phyloP scores from a whole-genome alignment of 2,329 filamentous ascomycete genomes.

The Trichoderma atroviride region DNA sequence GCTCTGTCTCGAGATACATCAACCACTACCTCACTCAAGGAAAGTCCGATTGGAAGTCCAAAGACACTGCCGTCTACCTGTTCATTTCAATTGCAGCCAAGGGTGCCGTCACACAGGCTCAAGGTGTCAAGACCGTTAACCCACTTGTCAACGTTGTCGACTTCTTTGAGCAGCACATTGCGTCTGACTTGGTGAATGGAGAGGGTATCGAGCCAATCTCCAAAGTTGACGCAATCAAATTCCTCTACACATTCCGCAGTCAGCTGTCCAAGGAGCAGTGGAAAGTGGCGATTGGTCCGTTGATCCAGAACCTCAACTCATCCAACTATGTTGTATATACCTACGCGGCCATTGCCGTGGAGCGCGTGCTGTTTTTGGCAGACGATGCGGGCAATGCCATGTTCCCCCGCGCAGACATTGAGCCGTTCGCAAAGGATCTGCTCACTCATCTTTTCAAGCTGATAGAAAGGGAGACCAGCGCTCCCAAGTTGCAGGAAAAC shows the following conservation, averaged over 20 bases:
- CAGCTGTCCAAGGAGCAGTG: conserved; percentile 91
- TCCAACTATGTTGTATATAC: conserved; percentile 96
- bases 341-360: conserved; percentile 95
- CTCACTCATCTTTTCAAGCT: conserved; percentile 88
- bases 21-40: conserved; percentile 81
- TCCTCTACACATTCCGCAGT: conserved; percentile 93
- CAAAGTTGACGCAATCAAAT: conserved; percentile 98
- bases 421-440: conserved; percentile 81
- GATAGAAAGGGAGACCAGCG: conserved; percentile 80
- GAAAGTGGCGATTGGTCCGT: conserved; percentile 82
- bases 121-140: conserved; percentile 91
- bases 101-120: conserved; percentile 80
- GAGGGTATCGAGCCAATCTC: conserved; percentile 76
- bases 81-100: conserved; percentile 94
- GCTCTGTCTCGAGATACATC: conserved; percentile 85
- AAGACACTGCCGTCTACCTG: conserved; percentile 97
- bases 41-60: conserved; percentile 89
- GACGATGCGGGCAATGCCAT: conserved; percentile 75
- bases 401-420: conserved; percentile 77
- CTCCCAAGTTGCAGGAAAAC: conserved; percentile 96
- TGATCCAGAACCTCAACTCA: conserved; percentile 89
- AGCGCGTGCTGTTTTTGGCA: conserved; percentile 83
- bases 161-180: conserved; percentile 93
- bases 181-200: conserved; percentile 78
- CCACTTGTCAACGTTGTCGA: conserved; percentile 84